Conservation (phyloP, 345 rosid species). For the Euphorbia peplus region DNA sequence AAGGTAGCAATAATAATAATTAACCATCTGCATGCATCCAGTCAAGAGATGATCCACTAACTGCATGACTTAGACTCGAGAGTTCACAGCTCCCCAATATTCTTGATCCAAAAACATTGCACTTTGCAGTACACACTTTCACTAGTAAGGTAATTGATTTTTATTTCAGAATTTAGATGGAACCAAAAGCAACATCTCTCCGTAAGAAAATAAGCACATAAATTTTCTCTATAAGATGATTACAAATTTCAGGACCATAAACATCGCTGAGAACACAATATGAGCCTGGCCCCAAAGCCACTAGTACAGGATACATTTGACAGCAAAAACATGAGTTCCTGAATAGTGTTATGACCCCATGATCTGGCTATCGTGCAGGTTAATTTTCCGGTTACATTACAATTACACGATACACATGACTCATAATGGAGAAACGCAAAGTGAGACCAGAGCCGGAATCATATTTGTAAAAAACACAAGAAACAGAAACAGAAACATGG, state of each 20-base stretch:
- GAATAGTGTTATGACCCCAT: not conserved
- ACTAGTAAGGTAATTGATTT: not conserved
- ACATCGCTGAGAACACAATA: not conserved
- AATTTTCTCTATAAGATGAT: not conserved
- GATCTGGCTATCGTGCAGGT: no score
- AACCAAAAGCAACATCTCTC: not conserved
- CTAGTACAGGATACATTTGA: not conserved
- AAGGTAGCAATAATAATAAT: not conserved
- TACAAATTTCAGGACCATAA: not conserved
- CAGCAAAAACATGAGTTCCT: not conserved
- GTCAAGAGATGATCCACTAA: not conserved
- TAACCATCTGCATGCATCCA: not conserved
- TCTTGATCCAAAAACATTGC: not conserved
- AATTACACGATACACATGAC: no score
- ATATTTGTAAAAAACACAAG: no score
- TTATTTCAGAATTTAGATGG: slow-evolving; percentile 5
- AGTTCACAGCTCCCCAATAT: not conserved
- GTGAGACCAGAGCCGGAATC: no score
- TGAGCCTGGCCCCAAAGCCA: not conserved
- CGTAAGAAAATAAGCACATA: slow-evolving; percentile 1
- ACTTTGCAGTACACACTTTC: not conserved
- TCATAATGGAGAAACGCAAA: no score
- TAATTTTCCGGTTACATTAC: no score
- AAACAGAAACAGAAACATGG: no score
- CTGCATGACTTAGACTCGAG: not conserved